These are phyloP conservation scores for Panellus pusillus DNA, from an alignment of 768 basidiomycete species.

Conservation along the genomic window DNA sequence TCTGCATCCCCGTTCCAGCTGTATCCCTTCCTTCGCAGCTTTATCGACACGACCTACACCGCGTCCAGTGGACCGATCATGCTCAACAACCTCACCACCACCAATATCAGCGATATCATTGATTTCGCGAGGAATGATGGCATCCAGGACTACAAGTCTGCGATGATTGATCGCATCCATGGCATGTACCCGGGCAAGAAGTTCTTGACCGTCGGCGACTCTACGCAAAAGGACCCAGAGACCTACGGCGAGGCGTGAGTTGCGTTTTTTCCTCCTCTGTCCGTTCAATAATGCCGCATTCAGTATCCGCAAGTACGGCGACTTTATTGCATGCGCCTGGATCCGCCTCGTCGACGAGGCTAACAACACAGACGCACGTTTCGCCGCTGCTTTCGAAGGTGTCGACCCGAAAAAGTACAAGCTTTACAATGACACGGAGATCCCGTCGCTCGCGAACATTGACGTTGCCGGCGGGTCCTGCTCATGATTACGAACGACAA, in stretches of 20 bases:
- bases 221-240: constrained; percentile 47
- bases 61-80: constrained; percentile 39
- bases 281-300: background rate
- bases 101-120: constrained; percentile 30
- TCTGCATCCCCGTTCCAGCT: constrained; percentile 47
- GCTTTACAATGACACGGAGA: constrained; percentile 38
- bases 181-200: constrained; percentile 44
- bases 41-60: constrained; percentile 37
- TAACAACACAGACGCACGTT: constrained; percentile 39
- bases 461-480: constrained; percentile 41
- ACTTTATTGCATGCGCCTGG: constrained; percentile 43
- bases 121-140: constrained; percentile 29
- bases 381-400: constrained; percentile 35
- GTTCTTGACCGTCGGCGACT: constrained; percentile 44
- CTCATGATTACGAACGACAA: constrained; percentile 14
- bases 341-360: constrained; percentile 46
- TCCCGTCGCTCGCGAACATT: constrained; percentile 33
- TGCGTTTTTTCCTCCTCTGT: constrained; percentile 1
- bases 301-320: constrained; percentile 37
- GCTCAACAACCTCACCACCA: constrained; percentile 38
- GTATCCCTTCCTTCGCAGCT: constrained; percentile 43
- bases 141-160: constrained; percentile 36
- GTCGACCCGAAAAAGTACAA: constrained; percentile 34
- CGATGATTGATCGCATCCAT: constrained; percentile 38
- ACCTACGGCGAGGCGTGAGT: constrained; percentile 43